Base-by-base conservation (phyloP, 495 filamentous ascomycete species). In the Xylaria bambusicola region DNA sequence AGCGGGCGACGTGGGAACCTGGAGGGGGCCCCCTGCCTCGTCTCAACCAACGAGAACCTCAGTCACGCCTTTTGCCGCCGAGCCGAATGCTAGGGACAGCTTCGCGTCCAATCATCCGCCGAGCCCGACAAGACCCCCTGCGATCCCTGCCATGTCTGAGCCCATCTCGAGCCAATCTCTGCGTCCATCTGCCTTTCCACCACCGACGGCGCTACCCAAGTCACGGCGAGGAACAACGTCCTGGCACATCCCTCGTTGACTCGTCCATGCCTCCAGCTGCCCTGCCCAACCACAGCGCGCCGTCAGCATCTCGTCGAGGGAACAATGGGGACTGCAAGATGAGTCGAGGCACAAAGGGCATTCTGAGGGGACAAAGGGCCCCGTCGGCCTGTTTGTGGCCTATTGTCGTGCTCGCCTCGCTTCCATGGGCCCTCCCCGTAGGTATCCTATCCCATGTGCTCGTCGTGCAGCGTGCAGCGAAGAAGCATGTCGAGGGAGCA, bases 61-160 rank as follows among this genome's bases (percentile, higher is more conserved):
- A 29, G 40, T 61, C 58, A 61, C 58, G 21, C 45, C 29, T 50
- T 50, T 61, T 61, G 44, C 58, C 58, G 58, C 58, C 58, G 42
- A 55, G 51, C 58, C 58, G 45, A 61, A 18, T 56, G 52, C 52
- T 27, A 55, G 58, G 51, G 58, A 54, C 44, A 47, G 41, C 50
- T 40, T 27, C n/a, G 35, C 21, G 23, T 33, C 58, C 58, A 61
- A 61, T 61, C 12, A 53, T 18, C n/a, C 46, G 23, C 56, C n/a
- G 35, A 35, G 56, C 44, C 56, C 47, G 36, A 26, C 46, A 33
- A 18, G 0, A 36, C 31, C 27, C 56, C 56, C 55, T 49, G 46
- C 35, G 23, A 38, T 55, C 52, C 51, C 51, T 41, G 58, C 17
- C 13, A 35, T 29, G 17, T 42, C 13, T 38, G 18, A 58, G 51